Percentiles rank a stretch among this genome's conserved stretches.
phyloP scores from a whole-genome alignment of 2,329 filamentous ascomycete species.

The Alternaria postmessia region DNA sequence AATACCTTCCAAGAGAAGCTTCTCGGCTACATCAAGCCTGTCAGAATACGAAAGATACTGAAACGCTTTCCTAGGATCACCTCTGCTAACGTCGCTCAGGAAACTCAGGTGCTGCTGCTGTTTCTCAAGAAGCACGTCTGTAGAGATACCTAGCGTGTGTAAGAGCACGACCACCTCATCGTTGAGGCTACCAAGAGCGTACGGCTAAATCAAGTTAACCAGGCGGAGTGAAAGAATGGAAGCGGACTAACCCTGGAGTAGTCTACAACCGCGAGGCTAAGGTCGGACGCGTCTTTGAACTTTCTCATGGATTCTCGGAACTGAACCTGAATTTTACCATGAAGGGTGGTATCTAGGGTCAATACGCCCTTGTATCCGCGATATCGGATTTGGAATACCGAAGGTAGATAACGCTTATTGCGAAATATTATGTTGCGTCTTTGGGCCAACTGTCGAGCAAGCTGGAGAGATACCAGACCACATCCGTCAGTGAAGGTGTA shows the following conservation, averaged over 20 bases:
- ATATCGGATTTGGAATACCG: slow-evolving; percentile 55
- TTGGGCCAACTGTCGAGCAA: slow-evolving; percentile 48
- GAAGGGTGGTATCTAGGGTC: slow-evolving; percentile 50
- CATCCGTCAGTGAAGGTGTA: slow-evolving; percentile 52
- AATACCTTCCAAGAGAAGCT: no score
- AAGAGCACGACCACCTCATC: no score
- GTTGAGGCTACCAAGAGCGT: no score
- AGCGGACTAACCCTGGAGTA: background rate
- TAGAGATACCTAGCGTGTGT: no score
- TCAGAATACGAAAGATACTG: no score
- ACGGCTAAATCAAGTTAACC: no score
- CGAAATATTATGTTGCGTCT: slow-evolving; percentile 47
- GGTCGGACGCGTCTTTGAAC: slow-evolving; percentile 50
- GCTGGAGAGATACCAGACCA: slow-evolving; percentile 46
- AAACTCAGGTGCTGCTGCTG: no score
- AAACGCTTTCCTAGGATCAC: no score
- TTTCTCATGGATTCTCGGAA: slow-evolving; percentile 55
- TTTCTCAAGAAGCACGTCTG: no score
- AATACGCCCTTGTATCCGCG: slow-evolving; percentile 56
- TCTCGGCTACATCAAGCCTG: no score
- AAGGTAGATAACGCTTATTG: slow-evolving; percentile 50
- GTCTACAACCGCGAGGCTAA: slow-evolving; percentile 16
- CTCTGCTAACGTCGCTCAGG: no score
- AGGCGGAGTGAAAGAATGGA: no score
- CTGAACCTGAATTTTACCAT: slow-evolving; percentile 32